Conservation (phyloP, 257 asterid genomes). For the Verbascum thapsus region DNA sequence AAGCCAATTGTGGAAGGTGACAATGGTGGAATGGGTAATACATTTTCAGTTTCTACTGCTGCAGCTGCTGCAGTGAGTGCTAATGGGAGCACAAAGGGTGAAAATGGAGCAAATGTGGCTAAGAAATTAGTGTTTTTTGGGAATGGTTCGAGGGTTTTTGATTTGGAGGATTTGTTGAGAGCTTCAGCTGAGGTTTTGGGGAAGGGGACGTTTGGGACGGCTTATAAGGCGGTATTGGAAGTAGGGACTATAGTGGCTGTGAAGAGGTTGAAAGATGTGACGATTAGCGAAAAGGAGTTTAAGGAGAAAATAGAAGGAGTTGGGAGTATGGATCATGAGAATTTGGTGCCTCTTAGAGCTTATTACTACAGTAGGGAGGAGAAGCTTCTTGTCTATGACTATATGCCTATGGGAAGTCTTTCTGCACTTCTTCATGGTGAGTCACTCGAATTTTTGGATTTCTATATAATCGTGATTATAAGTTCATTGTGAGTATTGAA, state of each 20-base stretch:
- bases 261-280: constrained; percentile 85
- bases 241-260: constrained; percentile 79
- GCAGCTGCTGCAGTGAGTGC: constrained; percentile 46
- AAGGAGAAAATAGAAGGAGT: constrained; percentile 71
- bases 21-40: constrained; percentile 42
- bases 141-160: constrained; percentile 47
- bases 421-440: constrained; percentile 89
- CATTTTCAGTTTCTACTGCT: constrained; percentile 42
- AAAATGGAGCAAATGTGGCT: constrained; percentile 29
- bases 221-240: constrained; percentile 89
- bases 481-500: not conserved
- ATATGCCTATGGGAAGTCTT: constrained; percentile 89
- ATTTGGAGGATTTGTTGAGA: constrained; percentile 60
- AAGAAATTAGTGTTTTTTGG: constrained; percentile 57
- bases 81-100: constrained; percentile 30
- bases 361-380: constrained; percentile 83
- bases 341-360: constrained; percentile 83
- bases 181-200: constrained; percentile 73
- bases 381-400: constrained; percentile 86
- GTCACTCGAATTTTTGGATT: not conserved
- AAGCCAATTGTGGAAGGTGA: constrained; percentile 47
- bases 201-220: constrained; percentile 65
- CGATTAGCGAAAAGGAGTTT: constrained; percentile 56
- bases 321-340: constrained; percentile 76
- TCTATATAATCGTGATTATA: constrained; percentile 7